Conservation (phyloP, 345 rosid species). For the Jatropha curcas region DNA sequence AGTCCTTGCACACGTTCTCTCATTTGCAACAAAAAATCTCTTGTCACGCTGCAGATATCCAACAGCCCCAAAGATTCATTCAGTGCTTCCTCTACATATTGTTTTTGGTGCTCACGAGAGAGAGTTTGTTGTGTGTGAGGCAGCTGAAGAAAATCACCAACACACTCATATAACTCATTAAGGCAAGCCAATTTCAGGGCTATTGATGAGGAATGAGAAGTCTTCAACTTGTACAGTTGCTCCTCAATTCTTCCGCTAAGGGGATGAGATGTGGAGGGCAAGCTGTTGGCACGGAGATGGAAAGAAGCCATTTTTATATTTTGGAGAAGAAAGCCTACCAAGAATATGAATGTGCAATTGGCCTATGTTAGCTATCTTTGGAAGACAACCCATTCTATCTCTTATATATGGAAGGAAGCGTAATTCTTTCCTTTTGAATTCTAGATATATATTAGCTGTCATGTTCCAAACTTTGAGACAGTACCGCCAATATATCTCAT, state of each 20-base stretch:
- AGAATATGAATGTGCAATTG: not conserved
- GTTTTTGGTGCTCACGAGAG: not conserved
- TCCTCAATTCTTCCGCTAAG: constrained; percentile 30
- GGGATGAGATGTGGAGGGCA: constrained; percentile 38
- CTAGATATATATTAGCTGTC: not conserved
- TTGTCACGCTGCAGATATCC: constrained; percentile 1
- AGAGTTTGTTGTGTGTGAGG: not conserved
- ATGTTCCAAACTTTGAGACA: not conserved
- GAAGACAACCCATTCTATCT: not conserved
- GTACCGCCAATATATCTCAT: not conserved
- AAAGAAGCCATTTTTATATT: not conserved
- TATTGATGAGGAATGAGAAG: constrained; percentile 12
- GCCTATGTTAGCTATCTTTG: not conserved
- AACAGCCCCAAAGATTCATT: not conserved
- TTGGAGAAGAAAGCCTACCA: not conserved
- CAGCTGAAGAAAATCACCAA: constrained; percentile 4
- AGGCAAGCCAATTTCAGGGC: not conserved
- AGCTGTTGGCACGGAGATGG: constrained; percentile 39
- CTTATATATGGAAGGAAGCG: too few relatives aligned
- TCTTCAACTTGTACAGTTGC: constrained; percentile 30
- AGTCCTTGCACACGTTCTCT: constrained; percentile 2
- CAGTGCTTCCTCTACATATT: not conserved
- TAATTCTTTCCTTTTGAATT: not conserved
- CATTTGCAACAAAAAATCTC: constrained; percentile 5
- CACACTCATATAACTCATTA: not conserved